Percentiles rank a stretch among this genome's conserved stretches.
Evolutionary conservation across 2,329 filamentous ascomycete genomes (phyloP).

Genomic region (Calonectria ilicicola): DNA sequence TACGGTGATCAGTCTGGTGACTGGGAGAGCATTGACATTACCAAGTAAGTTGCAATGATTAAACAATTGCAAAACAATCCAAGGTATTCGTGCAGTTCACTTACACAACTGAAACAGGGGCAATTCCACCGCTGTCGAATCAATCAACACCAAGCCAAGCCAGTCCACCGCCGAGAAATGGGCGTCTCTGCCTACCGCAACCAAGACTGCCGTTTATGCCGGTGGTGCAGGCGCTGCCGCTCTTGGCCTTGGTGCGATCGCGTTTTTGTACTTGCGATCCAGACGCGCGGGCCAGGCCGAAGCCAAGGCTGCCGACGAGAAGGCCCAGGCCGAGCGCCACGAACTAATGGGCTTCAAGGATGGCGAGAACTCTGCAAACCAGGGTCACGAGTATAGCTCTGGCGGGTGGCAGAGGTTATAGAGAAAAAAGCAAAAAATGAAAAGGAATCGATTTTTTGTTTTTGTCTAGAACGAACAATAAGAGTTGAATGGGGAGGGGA

Average conservation of each 20-base stretch:
- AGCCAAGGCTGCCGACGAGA: conserved; percentile 58
- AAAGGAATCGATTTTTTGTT: neutral
- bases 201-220: conserved; percentile 67
- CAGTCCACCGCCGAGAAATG: conserved; percentile 66
- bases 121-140: conserved; percentile 67
- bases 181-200: conserved; percentile 59
- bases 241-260: conserved; percentile 53
- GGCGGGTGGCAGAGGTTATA: conserved; percentile 30
- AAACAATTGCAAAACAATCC: neutral
- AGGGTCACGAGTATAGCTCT: conserved; percentile 43
- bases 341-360: conserved; percentile 64
- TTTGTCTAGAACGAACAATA: neutral
- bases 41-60: conserved; percentile 56
- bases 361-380: conserved; percentile 39
- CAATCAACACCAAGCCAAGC: conserved; percentile 53
- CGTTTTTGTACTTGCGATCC: conserved; percentile 68
- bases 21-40: conserved; percentile 73
- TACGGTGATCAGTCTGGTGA: conserved; percentile 72
- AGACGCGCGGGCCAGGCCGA: conserved; percentile 64
- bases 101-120: conserved; percentile 52
- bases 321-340: conserved; percentile 59
- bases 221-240: conserved; percentile 57
- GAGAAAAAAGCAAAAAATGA: neutral
- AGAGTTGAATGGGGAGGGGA: neutral
- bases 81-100: neutral